Base-by-base conservation (phyloP, 805 yeast genomes). In the Cyberlindnera misumaiensis region DNA sequence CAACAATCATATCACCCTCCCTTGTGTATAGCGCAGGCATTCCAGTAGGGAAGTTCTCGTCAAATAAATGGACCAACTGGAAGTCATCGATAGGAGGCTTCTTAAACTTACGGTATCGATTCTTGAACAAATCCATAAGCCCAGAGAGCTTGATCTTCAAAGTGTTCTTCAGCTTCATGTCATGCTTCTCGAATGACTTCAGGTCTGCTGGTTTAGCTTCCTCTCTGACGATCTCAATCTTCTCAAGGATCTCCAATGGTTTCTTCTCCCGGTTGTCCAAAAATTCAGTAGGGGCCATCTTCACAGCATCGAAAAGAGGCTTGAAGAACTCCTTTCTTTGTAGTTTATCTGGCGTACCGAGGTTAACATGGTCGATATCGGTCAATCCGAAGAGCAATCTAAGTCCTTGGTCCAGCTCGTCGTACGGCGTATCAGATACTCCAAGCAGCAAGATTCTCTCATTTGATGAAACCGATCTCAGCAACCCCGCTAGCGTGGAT, bases 51-150 rank as follows among this genome's bases (percentile, higher is more conserved):
- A 20, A 10, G 18, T 31, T 31, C 5, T 20, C 32, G 43, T 85
- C 95, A 62, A 90, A 90, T 33, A 93, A 63, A 58, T 88, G 95
- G 17, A 76, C 67, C 35, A 90, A 64, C 11, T 71, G 66, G 13
- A 71, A 64, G 45, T 88, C 96, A 41, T 90, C 97, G 40, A 93
- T 76, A 0, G 84, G 70, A 1, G 98, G 97, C 53, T 89, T 93
- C 52, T 80, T 82, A 66, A 93, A 93, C 40, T 96, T 68, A 53
- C 87, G 87, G 58, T 90, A 93, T 34, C 97, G 70, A 41, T 68
- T 77, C 56, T 89, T 88, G 66, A 90, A 83, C 16, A 85, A 62
- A 46, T 93, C 97, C 93, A 93, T 84, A 30, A 93, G 63, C 1
- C 85, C 89, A 5, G 95, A 80, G 24, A 93, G 67, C 58, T 84